Conservation (phyloP, 805 yeast species). For the Maudiozyma serrabonitensis region DNA sequence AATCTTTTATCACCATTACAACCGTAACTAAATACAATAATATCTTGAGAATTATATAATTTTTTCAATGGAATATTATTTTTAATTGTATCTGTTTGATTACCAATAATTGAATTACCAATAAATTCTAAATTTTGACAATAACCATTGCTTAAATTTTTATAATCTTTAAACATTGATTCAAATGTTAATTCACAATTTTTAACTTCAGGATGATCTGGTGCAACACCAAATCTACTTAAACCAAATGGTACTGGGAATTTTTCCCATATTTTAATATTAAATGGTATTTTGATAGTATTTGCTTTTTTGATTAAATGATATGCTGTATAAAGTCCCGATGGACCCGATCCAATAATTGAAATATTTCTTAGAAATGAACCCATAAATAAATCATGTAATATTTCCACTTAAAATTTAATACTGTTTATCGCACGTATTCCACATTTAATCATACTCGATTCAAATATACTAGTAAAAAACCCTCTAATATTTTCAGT, state of each 20-base stretch:
- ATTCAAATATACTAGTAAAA: not conserved
- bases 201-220: constrained; percentile 96
- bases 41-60: constrained; percentile 51
- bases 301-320: constrained; percentile 47
- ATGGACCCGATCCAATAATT: constrained; percentile 91
- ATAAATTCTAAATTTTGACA: constrained; percentile 40
- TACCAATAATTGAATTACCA: constrained; percentile 67
- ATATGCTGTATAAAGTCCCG: constrained; percentile 85
- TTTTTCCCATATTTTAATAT: constrained; percentile 71
- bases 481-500: not conserved
- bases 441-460: too few relatives aligned
- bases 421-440: too few relatives aligned
- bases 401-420: too few relatives aligned
- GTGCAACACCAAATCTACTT: constrained; percentile 94
- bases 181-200: constrained; percentile 64
- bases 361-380: constrained; percentile 37
- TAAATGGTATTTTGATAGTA: constrained; percentile 20
- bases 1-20: constrained; percentile 48
- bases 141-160: constrained; percentile 17
- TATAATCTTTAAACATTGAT: not conserved
- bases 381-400: not conserved
- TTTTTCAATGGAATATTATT: constrained; percentile 36
- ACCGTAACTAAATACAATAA: constrained; percentile 77
- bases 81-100: not conserved
- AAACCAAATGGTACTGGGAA: constrained; percentile 88